Evolutionary conservation across 129 eudicot genomes (phyloP), one percentile per base, ranked within the genome.

Genomic region (Heracleum sosnowskyi): DNA sequence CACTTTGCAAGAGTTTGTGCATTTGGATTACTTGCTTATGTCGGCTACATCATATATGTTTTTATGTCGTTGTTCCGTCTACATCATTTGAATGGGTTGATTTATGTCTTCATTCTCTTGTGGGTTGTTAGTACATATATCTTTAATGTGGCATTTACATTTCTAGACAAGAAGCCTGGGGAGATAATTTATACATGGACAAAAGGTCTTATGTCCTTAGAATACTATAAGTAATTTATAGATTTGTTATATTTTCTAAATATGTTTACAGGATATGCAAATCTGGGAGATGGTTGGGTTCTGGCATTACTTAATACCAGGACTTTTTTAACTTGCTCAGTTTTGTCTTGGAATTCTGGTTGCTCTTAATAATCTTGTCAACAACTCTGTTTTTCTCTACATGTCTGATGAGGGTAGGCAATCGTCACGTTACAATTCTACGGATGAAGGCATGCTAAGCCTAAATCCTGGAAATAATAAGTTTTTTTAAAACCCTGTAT

Each of bases 261-360:
- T 79, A 70, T 49, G 73, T 88, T 63, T n/a, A 64, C 75, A 95
- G 99, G 96, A 90, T 76, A 91, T 90, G 88, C 89, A 88, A 78
- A 89, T 95, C 60, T 95, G 97, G 99, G 97, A 95, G 87, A 88
- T 90, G 93, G 90, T 92, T 80, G 99, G 99, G 31, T 84, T 95
- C 80, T 95, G 99, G 99, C 96, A 88, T 86, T 92, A 95, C 83
- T 85, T 95, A n/a, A 89, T 88, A 86, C 96, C 99, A 69, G 96
- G 99, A 73, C 89, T 87, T 79, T 95, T 95, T 85, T 85, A 92
- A 79, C 89, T 95, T 62, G 97, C 99, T 76, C 99, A 95, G 81
- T 90, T 95, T 88, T 85, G 89, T 83, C 97, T 95, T 79, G 99
- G 99, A 73, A 81, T 95, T 78, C 86, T 95, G 76, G 92, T 95